These are phyloP conservation scores for Lupinus albus DNA, from an alignment of 306 rosid species.

Conservation along the genomic window DNA sequence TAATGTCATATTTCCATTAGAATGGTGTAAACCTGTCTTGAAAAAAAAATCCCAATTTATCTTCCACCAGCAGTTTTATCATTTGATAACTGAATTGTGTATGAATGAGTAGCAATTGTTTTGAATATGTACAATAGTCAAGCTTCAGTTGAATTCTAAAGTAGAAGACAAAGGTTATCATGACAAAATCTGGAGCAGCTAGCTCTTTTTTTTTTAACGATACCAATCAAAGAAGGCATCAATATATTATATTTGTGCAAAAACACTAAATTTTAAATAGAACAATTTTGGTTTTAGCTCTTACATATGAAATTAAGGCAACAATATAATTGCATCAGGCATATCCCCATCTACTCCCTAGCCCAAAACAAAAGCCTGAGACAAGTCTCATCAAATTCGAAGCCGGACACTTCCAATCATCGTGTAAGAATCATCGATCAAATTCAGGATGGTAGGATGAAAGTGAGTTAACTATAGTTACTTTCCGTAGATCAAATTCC, in stretches of 20 bases:
- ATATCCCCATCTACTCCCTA: not conserved
- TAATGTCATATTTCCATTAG: slow-evolving; percentile 7
- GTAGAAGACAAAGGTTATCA: not conserved
- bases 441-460: no score
- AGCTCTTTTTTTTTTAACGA: not conserved
- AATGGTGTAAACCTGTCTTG: not conserved
- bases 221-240: slow-evolving; percentile 3
- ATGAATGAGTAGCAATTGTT: not conserved
- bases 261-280: not conserved
- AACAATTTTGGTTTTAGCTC: not conserved
- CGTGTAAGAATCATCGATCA: not conserved
- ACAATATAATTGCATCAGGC: not conserved
- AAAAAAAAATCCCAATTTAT: not conserved
- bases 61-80: slow-evolving; percentile 11
- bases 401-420: not conserved
- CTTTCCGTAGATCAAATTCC: not conserved
- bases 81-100: slow-evolving; percentile 1
- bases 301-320: slow-evolving; percentile 1
- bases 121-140: not conserved
- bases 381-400: not conserved
- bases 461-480: not conserved
- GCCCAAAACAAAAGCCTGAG: slow-evolving; percentile 5
- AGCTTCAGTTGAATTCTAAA: slow-evolving; percentile 4
- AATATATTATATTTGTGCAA: not conserved
- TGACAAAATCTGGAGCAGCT: slow-evolving; percentile 4